These are phyloP conservation scores for Solanum ossicruentum DNA, from an alignment of 257 asterid genomes.

Conservation along the genomic window DNA sequence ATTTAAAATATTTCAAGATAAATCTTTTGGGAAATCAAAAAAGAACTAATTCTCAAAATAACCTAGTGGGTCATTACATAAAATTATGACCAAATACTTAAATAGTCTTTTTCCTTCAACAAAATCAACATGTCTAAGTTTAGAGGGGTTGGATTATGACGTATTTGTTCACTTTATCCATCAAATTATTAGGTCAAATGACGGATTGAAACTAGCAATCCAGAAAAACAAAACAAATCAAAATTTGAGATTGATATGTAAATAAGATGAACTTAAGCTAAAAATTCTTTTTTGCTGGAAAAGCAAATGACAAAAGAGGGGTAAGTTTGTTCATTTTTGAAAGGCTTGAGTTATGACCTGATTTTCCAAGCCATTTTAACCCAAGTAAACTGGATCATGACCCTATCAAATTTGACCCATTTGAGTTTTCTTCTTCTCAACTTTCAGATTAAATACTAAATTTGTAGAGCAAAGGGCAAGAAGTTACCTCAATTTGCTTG, in stretches of 20 bases:
- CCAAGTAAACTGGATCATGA: not conserved
- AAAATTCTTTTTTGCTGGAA: not conserved
- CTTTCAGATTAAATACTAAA: not conserved
- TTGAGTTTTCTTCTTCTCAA: not conserved
- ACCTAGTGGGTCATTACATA: too few species aligned
- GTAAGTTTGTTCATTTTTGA: not conserved
- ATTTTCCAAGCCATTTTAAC: not conserved
- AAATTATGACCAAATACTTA: not conserved
- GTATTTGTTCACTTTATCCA: not conserved
- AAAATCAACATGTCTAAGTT: not conserved
- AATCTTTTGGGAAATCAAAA: too few species aligned
- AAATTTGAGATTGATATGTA: not conserved
- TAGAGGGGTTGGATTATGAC: not conserved
- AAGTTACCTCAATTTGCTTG: conserved; percentile 18
- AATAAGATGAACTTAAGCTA: not conserved
- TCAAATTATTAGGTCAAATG: not conserved
- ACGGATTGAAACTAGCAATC: not conserved
- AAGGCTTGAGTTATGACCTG: not conserved
- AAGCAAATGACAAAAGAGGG: not conserved
- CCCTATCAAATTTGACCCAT: not conserved
- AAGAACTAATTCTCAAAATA: too few species aligned
- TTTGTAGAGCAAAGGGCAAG: not conserved
- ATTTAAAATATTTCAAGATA: too few species aligned
- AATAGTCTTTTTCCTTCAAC: not conserved
- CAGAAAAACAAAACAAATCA: not conserved